Conservation (phyloP, 192 early-diverging fungal species). For the Chytriomyces confervae region DNA sequence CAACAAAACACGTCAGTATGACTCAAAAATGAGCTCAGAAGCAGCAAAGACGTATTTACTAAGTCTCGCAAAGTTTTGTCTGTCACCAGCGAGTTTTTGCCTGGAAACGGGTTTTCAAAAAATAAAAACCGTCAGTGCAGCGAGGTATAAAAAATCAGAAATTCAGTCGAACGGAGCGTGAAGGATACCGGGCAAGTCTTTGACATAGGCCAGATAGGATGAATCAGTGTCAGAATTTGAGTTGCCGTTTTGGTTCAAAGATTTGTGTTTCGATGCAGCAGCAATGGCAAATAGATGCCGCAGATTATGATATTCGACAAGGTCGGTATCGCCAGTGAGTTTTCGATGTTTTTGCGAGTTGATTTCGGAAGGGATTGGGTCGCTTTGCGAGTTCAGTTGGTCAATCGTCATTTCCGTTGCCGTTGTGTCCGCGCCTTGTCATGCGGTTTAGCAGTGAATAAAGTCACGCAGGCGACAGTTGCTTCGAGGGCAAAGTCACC, state of each 20-base stretch:
- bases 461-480: too few relatives aligned
- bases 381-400: too few relatives aligned
- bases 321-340: constrained; percentile 14
- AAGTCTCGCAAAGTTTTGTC: constrained; percentile 9
- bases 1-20: not conserved
- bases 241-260: not conserved
- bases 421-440: too few relatives aligned
- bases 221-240: not conserved
- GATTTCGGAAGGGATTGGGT: too few relatives aligned
- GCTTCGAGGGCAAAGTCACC: too few relatives aligned
- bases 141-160: too few relatives aligned
- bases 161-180: too few relatives aligned
- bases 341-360: too few relatives aligned
- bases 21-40: too few relatives aligned
- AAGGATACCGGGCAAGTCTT: not conserved
- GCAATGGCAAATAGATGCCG: constrained; percentile 14
- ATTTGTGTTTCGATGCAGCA: not conserved
- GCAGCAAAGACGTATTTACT: not conserved
- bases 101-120: not conserved
- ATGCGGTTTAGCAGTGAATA: too few relatives aligned
- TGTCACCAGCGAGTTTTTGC: constrained; percentile 11
- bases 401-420: too few relatives aligned
- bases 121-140: too few relatives aligned
- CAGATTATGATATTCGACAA: constrained; percentile 13
- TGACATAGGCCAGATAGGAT: constrained; percentile 13